phyloP scores from a whole-genome alignment of 768 basidiomycete genomes.

The Artomyces pyxidatus region DNA sequence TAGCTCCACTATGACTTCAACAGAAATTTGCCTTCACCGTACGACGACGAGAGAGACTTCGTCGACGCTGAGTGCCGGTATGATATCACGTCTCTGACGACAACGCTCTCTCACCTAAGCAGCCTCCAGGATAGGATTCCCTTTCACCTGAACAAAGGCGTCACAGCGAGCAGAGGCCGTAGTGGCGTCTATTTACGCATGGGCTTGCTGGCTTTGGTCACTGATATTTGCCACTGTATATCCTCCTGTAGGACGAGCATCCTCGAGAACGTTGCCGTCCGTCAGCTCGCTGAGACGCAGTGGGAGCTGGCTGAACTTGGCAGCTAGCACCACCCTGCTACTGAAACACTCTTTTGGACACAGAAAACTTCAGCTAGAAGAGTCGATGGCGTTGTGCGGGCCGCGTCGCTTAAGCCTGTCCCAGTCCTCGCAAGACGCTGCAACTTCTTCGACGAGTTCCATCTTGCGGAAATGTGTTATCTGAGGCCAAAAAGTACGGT shows the following conservation, averaged over 20 bases:
- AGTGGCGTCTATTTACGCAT: slow-evolving; percentile 59
- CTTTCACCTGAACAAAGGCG: slow-evolving; percentile 58
- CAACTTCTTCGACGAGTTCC: slow-evolving; percentile 64
- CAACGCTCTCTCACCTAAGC: slow-evolving; percentile 52
- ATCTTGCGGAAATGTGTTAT: slow-evolving; percentile 61
- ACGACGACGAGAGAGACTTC: slow-evolving; percentile 11
- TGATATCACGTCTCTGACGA: slow-evolving; percentile 46
- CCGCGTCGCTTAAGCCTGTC: slow-evolving; percentile 1
- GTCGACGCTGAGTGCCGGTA: slow-evolving; percentile 24
- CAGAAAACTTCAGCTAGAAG: slow-evolving; percentile 63
- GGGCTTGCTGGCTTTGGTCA: slow-evolving; percentile 62
- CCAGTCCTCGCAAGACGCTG: too few species aligned
- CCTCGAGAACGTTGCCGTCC: slow-evolving; percentile 46
- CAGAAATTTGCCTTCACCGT: slow-evolving; percentile 11
- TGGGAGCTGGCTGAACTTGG: slow-evolving; percentile 50
- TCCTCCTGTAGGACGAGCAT: slow-evolving; percentile 24
- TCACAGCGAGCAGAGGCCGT: slow-evolving; percentile 51
- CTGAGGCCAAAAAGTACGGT: slow-evolving; percentile 56
- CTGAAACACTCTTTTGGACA: slow-evolving; percentile 45
- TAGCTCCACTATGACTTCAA: slow-evolving; percentile 19
- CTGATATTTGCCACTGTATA: slow-evolving; percentile 26
- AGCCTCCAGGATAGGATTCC: slow-evolving; percentile 61
- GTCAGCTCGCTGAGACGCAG: slow-evolving; percentile 40
- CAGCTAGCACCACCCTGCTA: slow-evolving; percentile 69
- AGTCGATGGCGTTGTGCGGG: slow-evolving; percentile 68